Evolutionary conservation across 805 yeast species (phyloP).

Genomic region (Blastobotrys chiropterorum): DNA sequence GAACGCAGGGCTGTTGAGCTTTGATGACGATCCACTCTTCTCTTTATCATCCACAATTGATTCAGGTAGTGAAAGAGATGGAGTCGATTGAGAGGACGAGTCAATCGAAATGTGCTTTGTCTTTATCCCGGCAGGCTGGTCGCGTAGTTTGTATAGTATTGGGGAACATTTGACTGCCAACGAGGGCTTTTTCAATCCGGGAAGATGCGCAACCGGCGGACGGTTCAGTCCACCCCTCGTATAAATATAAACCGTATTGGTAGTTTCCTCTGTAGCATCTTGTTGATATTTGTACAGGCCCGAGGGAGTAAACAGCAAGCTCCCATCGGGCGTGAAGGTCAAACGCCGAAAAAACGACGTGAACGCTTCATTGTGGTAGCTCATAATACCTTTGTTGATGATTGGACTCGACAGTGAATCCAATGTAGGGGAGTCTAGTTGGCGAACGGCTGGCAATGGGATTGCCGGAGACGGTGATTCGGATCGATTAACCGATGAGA

Average conservation of each 20-base stretch:
- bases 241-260: conserved; percentile 75
- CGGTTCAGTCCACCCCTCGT: conserved; percentile 60
- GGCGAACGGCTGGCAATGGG: conserved; percentile 45
- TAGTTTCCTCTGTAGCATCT: conserved; percentile 32
- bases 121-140: conserved; percentile 1
- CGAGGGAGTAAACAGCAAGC: conserved; percentile 67
- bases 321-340: conserved; percentile 87
- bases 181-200: conserved; percentile 78
- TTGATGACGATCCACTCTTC: not conserved
- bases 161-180: conserved; percentile 79
- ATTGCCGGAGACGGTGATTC: conserved; percentile 32
- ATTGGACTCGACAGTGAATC: conserved; percentile 2
- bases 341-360: conserved; percentile 87
- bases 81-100: not conserved
- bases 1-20: conserved; percentile 34
- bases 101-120: conserved; percentile 6
- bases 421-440: conserved; percentile 33
- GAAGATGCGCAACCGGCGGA: conserved; percentile 72
- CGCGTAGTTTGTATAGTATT: conserved; percentile 41
- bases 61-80: not conserved
- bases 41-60: not conserved
- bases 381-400: conserved; percentile 29
- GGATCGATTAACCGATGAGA: conserved; percentile 32
- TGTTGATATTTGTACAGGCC: conserved; percentile 47
- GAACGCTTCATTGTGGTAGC: conserved; percentile 81